Evolutionary conservation across 345 rosid species (phyloP).

Genomic region (Melastoma malabathricum): DNA sequence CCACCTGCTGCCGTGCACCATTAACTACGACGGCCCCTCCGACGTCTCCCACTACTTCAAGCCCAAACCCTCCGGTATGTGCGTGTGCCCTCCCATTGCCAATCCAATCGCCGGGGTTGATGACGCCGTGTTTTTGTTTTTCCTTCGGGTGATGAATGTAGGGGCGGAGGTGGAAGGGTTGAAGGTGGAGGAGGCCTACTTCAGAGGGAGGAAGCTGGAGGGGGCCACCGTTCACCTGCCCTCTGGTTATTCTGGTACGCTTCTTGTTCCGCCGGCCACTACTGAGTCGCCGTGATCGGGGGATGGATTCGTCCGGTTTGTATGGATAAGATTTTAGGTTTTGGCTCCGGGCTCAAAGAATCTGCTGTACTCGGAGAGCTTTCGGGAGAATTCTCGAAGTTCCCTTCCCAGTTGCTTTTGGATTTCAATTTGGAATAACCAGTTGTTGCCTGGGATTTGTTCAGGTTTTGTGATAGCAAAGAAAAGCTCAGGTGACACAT

Average conservation of each 20-base stretch:
- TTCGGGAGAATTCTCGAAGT: no score
- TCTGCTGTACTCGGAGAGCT: no score
- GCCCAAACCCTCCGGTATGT: conserved; percentile 48
- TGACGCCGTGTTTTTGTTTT: not conserved
- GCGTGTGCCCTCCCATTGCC: not conserved
- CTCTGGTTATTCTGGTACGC: conserved; percentile 64
- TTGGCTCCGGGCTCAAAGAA: no score
- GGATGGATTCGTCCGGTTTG: not conserved
- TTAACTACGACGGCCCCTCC: conserved; percentile 59
- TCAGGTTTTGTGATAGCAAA: conserved; percentile 71
- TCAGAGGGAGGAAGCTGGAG: conserved; percentile 74
- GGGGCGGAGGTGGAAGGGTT: conserved; percentile 55
- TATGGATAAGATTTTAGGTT: no score
- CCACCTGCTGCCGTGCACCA: conserved; percentile 78
- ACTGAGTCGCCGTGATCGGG: not conserved
- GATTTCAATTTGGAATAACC: not conserved
- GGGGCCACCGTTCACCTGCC: conserved; percentile 62
- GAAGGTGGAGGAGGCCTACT: conserved; percentile 54
- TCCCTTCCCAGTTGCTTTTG: no score
- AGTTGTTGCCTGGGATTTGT: conserved; percentile 5
- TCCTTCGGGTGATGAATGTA: conserved; percentile 5
- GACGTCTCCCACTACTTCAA: conserved; percentile 68
- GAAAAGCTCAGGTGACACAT: conserved; percentile 33
- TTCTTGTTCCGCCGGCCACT: not conserved
- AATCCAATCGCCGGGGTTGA: not conserved